Evolutionary conservation across 352 stramenopile species (phyloP).

Genomic region (Phytophthora lateralis): DNA sequence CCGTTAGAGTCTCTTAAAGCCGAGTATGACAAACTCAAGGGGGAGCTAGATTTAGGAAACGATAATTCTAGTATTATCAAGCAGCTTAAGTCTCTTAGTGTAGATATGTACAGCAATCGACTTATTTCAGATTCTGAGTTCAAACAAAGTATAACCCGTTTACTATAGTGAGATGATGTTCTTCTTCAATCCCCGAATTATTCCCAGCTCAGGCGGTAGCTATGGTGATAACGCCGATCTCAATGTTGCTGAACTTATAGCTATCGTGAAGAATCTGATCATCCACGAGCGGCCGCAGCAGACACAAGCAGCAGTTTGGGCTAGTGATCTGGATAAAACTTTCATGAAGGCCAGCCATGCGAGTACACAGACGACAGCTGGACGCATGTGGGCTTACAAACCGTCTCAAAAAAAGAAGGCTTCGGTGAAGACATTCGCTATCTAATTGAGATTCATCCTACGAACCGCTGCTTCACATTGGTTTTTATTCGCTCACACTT

Average conservation of each 20-base stretch:
- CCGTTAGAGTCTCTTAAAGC: neutral
- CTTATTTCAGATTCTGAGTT: neutral
- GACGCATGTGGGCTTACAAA: no score
- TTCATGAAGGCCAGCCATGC: no score
- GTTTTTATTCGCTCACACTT: no score
- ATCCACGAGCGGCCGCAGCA: neutral
- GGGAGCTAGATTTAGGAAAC: neutral
- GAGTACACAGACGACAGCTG: no score
- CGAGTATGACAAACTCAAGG: neutral
- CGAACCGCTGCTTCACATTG: no score
- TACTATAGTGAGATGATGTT: neutral
- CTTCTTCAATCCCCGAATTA: slow-evolving; percentile 7
- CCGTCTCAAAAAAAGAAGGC: no score
- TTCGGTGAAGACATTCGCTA: no score
- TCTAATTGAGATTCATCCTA: no score
- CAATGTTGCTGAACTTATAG: slow-evolving; percentile 16
- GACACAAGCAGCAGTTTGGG: neutral
- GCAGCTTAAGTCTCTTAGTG: neutral
- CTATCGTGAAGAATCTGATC: slow-evolving; percentile 21
- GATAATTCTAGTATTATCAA: neutral
- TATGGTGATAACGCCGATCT: slow-evolving; percentile 29
- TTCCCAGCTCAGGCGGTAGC: slow-evolving; percentile 18
- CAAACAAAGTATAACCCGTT: neutral
- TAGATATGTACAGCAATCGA: neutral
- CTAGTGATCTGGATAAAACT: neutral